These are phyloP conservation scores for Sphagnum contortum DNA, from an alignment of 225 moss, liverwort and hornwort species.

Conservation along the genomic window DNA sequence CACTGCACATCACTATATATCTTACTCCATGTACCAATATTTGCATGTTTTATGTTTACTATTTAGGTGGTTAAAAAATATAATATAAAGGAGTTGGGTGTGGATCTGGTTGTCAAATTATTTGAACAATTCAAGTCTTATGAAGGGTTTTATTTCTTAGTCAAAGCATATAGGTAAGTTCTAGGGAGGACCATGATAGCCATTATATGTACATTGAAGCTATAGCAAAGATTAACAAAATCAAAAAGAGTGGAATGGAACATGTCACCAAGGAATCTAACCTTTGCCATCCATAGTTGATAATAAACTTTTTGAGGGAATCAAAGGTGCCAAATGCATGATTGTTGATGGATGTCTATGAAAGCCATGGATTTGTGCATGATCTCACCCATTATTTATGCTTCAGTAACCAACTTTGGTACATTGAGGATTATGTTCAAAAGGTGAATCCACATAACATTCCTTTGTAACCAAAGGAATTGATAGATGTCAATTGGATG, in stretches of 20 bases:
- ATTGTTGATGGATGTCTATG: conserved; percentile 81
- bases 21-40: too few relatives aligned
- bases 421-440: conserved; percentile 89
- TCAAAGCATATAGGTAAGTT: not conserved
- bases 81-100: conserved; percentile 38
- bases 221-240: conserved; percentile 65
- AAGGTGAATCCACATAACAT: conserved; percentile 95
- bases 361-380: conserved; percentile 72
- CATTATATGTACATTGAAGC: conserved; percentile 52
- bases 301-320: conserved; percentile 87
- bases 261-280: conserved; percentile 84
- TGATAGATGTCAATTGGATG: conserved; percentile 87
- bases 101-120: conserved; percentile 20
- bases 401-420: conserved; percentile 85
- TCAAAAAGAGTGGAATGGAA: conserved; percentile 89
- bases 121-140: conserved; percentile 19
- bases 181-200: conserved; percentile 53
- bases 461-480: conserved; percentile 74
- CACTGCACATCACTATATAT: too few relatives aligned
- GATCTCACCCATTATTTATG: conserved; percentile 85
- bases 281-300: conserved; percentile 81
- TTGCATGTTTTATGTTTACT: too few relatives aligned
- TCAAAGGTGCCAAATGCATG: conserved; percentile 83
- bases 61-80: conserved; percentile 69
- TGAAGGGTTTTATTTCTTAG: conserved; percentile 24